Evolutionary conservation across 768 basidiomycete species (phyloP), one percentile per base, ranked within the genome.

Genomic region (Hemileccinum rubropunctum): DNA sequence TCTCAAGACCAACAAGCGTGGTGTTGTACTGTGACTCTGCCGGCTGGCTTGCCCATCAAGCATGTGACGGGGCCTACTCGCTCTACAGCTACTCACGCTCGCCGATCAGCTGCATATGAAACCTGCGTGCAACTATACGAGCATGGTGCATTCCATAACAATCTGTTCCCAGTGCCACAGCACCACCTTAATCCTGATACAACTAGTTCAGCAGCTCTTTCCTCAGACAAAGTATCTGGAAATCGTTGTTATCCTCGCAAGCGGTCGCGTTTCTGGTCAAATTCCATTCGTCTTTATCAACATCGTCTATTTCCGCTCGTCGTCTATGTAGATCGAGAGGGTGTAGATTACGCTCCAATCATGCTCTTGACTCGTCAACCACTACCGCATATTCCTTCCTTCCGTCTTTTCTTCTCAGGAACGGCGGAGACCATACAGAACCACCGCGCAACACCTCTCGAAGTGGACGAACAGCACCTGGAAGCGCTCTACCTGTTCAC

Each of bases 251-350:
- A 91, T 68, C 64, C 69, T 12, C 75, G 78, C 52, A 85, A 79
- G 64, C 66, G 62, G 40, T 80, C 89, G n/a, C 67, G 73, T 34
- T 88, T 92, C 61, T 91, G 91, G 91, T 53, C 54, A 12, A 78
- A 80, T 56, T 63, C 71, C 50, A 58, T 43, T 57, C 61, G 60
- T 46, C 50, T 52, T 61, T 15, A 58, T 52, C n/a, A 53, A 26
- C 33, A 45, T 53, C 28, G 53, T 57, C 21, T 61, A 48, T 48
- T 62, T 45, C 60, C 73, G 8, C 65, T 87, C 28, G 68, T 90
- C 35, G 62, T 73, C 43, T 63, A 64, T 11, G 55, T 67, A 17
- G 66, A 64, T 23, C 59, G 61, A 21, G 64, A 17, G 20, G 55
- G 45, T 42, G 57, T 69, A 46, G 52, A 68, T n/a, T 77, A 80